Base-by-base conservation (phyloP, 345 rosid genomes). In the Citrus medica region DNA sequence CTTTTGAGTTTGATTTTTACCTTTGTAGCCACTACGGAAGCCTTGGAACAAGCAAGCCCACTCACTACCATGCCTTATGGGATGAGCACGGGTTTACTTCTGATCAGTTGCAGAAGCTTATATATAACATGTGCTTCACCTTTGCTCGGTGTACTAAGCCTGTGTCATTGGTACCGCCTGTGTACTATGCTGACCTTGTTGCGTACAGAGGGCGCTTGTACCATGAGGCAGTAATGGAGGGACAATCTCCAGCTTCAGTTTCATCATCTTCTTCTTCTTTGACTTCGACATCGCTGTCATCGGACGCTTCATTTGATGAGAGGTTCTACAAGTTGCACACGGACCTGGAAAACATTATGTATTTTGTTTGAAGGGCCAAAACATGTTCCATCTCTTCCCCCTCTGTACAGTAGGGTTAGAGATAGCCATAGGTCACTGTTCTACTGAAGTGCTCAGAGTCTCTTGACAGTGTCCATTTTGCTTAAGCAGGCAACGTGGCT, bases 101-200 rank as follows among this genome's bases (percentile, higher is more conserved):
- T 0, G 97, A 95, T 63, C 79, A 84, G 28, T 71, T 92, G 79
- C 94, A 95, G 82, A 82, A 88, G 82, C 89, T 95, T 37, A 93
- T 90, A 35, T 95, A 92, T 62, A 75, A 89, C 82, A 80, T 95
- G 90, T 95, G 98, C 67, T 95, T 90, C 84, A 95, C 95, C 75
- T 93, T 90, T 81, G 89, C 97, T 70, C 87, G 98, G 4, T 95
- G 98, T 84, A 92, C 98, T 16, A 93, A 90, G 79, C 93, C 98
- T 0, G 96, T 93, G 19, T 90, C 98, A 5, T 76, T 93, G 27
- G 94, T 95, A 32, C 95, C 98, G 19, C 99, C 98, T 0, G 94
- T 92, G 8, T 85, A 84, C 78, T 95, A 95, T 73, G 98, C 98
- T 5, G 98, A 93, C 82, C 85, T 93, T 17, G 99, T 81, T 42